These are phyloP conservation scores for Fusarium nanum DNA, from an alignment of 2,329 filamentous ascomycete species.

Conservation along the genomic window DNA sequence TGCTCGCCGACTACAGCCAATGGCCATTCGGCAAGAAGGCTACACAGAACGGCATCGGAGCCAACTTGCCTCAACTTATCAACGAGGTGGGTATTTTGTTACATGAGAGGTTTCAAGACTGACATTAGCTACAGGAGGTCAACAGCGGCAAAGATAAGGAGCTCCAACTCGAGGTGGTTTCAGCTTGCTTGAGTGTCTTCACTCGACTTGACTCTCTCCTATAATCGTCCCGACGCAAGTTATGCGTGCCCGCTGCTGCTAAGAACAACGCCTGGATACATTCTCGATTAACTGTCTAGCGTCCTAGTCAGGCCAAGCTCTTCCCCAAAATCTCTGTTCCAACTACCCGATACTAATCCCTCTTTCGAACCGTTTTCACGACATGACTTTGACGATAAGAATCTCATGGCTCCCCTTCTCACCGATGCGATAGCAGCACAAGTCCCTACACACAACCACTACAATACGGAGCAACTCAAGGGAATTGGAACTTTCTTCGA, in stretches of 20 bases:
- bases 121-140: constrained; percentile 69
- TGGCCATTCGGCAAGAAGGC: constrained; percentile 94
- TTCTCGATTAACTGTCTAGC: constrained; percentile 34
- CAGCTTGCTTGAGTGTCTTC: constrained; percentile 96
- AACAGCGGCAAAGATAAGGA: constrained; percentile 91
- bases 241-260: constrained; percentile 20
- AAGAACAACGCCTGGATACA: constrained; percentile 27
- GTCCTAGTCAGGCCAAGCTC: constrained; percentile 34
- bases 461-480: constrained; percentile 34
- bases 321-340: constrained; percentile 30
- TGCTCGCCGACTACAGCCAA: constrained; percentile 95
- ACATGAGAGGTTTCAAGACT: constrained; percentile 11
- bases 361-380: constrained; percentile 21
- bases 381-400: constrained; percentile 34
- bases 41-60: constrained; percentile 82
- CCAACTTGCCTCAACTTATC: constrained; percentile 90
- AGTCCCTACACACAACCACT: constrained; percentile 18
- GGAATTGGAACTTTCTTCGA: constrained; percentile 28
- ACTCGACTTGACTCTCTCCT: constrained; percentile 96
- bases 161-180: constrained; percentile 95
- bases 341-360: constrained; percentile 28
- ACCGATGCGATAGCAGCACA: constrained; percentile 12
- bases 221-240: constrained; percentile 57
- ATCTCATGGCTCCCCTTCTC: constrained; percentile 21
- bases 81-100: constrained; percentile 68